Conservation (phyloP, 1,139 yeast species). For the Protomyces arabidopsidicola region DNA sequence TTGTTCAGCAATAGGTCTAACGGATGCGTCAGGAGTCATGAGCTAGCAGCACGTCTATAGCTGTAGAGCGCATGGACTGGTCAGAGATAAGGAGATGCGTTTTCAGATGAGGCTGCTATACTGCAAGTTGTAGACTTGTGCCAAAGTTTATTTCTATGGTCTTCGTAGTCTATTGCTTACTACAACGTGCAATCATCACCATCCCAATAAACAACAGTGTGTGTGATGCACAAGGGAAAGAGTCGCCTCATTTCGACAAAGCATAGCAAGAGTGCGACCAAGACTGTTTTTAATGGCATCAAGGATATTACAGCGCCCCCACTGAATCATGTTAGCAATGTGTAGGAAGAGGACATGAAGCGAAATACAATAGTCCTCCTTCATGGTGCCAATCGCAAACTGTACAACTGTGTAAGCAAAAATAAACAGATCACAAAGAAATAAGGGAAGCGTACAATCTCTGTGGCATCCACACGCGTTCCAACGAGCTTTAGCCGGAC, state of each 20-base stretch:
- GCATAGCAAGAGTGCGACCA: too few relatives aligned
- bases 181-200: not conserved
- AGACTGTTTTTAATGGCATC: not conserved
- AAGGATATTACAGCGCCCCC: conserved; percentile 13
- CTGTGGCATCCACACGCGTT: conserved; percentile 94
- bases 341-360: conserved; percentile 58
- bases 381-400: conserved; percentile 66
- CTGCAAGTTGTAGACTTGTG: too few relatives aligned
- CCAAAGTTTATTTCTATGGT: not conserved
- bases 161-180: not conserved
- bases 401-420: conserved; percentile 21
- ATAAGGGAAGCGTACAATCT: conserved; percentile 51
- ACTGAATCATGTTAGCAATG: not conserved
- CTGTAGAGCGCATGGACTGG: too few relatives aligned
- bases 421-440: not conserved
- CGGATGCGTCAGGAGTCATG: too few relatives aligned
- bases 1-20: not conserved
- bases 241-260: too few relatives aligned
- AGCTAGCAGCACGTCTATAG: too few relatives aligned
- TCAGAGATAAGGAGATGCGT: too few relatives aligned
- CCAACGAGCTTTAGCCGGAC: conserved; percentile 95
- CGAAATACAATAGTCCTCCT: conserved; percentile 69
- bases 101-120: too few relatives aligned
- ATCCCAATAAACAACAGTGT: not conserved
- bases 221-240: too few relatives aligned